Evolutionary conservation across 768 basidiomycete species (phyloP).

Genomic region (Boletus pseudopeckii): DNA sequence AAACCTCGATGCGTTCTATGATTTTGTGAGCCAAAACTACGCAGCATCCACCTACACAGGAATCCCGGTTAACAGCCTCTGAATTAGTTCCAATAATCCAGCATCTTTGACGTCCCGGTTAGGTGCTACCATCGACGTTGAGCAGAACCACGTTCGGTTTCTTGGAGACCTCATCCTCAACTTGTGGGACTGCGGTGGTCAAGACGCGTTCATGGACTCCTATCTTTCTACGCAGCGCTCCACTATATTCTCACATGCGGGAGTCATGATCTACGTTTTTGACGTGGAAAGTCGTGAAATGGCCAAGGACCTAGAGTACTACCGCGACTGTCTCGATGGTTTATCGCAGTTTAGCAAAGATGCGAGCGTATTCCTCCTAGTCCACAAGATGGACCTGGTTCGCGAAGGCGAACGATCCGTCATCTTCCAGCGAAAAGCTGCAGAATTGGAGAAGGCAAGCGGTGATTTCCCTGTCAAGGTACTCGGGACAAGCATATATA

Average conservation of each 20-base stretch:
- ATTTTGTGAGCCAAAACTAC: constrained; percentile 73
- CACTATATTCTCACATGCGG: constrained; percentile 96
- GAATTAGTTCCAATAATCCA: constrained; percentile 82
- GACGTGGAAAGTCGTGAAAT: constrained; percentile 88
- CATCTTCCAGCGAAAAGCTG: constrained; percentile 67
- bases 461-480: constrained; percentile 61
- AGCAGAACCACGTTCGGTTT: constrained; percentile 96
- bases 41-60: constrained; percentile 1
- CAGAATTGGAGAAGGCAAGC: constrained; percentile 69
- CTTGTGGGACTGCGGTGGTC: constrained; percentile 98
- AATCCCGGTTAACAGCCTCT: constrained; percentile 7
- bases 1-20: constrained; percentile 98
- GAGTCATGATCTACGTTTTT: constrained; percentile 97
- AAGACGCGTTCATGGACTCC: constrained; percentile 97
- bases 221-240: constrained; percentile 89
- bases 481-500: constrained; percentile 94
- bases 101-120: constrained; percentile 88
- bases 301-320: constrained; percentile 86
- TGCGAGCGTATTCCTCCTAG: constrained; percentile 82
- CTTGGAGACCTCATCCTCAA: constrained; percentile 94
- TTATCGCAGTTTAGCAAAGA: constrained; percentile 75
- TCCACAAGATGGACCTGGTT: constrained; percentile 98
- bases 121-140: constrained; percentile 97
- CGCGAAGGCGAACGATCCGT: constrained; percentile 50
- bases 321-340: constrained; percentile 85